Base-by-base conservation (phyloP, 140 eudicot genomes). In the Bidens hawaiensis region DNA sequence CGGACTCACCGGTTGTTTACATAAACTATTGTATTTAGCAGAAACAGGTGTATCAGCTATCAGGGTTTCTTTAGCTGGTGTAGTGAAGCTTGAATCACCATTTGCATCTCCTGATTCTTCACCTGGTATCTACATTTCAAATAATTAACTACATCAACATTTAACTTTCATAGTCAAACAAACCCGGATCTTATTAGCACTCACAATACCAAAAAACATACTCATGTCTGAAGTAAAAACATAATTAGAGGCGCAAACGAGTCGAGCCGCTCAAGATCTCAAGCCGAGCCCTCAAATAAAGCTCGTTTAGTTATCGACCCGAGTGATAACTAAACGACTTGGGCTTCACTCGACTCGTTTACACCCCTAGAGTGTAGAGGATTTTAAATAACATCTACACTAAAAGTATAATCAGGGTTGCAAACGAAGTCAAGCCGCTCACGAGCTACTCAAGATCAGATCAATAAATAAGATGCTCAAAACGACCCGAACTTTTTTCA, bases 111-210 rank as follows among this genome's bases (percentile, higher is more conserved):
- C 43, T 10, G 12, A 11, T 18, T 8, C 24, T 5, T 18, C 26
- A 47, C 10, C 54, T 6, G 34, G 46, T 26, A 15, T 57, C 79
- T 46, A 55, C 74, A 64, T 12, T 15, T 36, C 43, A 36, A 36
- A 11, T 11, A 36, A 11, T 4, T 8, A 36, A 36, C 12, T 8
- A 1, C n/a, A 36, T 15, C 3, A 34, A 60, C 6, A 2, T 69
- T 58, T 69, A 40, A 68, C 46, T 27, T 40, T 40, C 24, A 24
- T 10, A 34, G 9, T 66, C 72, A 24, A 67, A 53, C 16, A 54
- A 36, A 36, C 43, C 43, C 43, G 6, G 26, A 45, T 5, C 5
- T 45, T 45, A 18, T 24, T 19, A 12, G 0, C 2, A 53, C 22
- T 23, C 0, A 51, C 23, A 51, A 11, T 15, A 36, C 43, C 43